Conservation (phyloP, 768 basidiomycete species). For the Mrakia hoshinonis region DNA sequence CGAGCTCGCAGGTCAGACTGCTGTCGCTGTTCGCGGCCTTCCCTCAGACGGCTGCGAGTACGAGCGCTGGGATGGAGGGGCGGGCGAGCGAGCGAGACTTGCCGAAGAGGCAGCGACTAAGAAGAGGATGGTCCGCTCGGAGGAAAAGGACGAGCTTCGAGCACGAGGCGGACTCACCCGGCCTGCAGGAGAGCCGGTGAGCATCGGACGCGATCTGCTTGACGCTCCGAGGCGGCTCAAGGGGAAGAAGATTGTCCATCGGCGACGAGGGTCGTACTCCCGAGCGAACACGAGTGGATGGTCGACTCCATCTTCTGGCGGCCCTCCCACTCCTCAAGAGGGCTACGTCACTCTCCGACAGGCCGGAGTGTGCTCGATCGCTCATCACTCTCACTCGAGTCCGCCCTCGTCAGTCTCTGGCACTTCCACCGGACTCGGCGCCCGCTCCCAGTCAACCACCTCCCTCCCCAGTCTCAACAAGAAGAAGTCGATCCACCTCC, state of each 20-base stretch:
- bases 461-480: conserved; percentile 9
- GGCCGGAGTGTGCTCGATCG: not conserved
- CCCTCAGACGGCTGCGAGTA: not conserved
- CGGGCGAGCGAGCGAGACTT: conserved; percentile 2
- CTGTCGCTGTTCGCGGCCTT: not conserved
- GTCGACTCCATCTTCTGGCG: not conserved
- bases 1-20: not conserved
- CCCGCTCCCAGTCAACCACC: conserved; percentile 13
- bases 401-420: not conserved
- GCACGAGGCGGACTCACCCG: not conserved
- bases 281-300: not conserved
- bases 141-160: not conserved
- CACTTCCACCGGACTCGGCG: not conserved
- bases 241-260: conserved; percentile 12
- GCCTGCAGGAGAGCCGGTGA: not conserved
- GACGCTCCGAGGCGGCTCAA: conserved; percentile 8
- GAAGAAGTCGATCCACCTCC: conserved; percentile 18
- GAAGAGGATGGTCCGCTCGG: not conserved
- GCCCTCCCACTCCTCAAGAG: not conserved
- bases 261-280: not conserved
- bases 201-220: not conserved
- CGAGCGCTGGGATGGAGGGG: conserved; percentile 19
- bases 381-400: not conserved
- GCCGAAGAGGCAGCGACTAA: conserved; percentile 8
- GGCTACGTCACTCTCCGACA: not conserved